Evolutionary conservation across 2,329 filamentous ascomycete genomes (phyloP).

Genomic region (Cytospora piceicola): DNA sequence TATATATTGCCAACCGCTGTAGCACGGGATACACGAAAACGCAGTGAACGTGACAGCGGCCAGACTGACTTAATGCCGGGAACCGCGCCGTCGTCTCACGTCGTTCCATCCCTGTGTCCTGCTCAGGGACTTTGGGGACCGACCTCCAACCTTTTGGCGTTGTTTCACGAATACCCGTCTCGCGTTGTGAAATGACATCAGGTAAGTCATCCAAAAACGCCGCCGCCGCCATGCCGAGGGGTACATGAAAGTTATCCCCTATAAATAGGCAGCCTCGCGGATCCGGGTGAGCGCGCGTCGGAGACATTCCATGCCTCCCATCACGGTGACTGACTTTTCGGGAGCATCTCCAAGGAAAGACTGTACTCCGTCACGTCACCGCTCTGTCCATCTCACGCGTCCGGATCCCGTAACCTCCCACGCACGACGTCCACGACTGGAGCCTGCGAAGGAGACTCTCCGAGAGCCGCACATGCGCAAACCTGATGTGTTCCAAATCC

Average conservation of each 20-base stretch:
- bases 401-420: not conserved
- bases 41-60: not conserved
- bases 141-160: not conserved
- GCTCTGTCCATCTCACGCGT: not conserved
- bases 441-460: not conserved
- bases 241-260: not conserved
- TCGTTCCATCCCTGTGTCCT: not conserved
- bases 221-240: conserved; percentile 8
- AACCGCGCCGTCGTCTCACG: not conserved
- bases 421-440: not conserved
- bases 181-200: not conserved
- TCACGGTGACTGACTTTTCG: not conserved
- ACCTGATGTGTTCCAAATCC: not conserved
- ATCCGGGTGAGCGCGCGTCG: not conserved
- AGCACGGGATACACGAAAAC: not conserved
- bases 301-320: not conserved
- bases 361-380: not conserved
- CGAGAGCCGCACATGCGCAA: not conserved
- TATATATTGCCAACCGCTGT: not conserved
- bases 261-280: not conserved
- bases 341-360: not conserved
- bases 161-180: not conserved
- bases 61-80: conserved; percentile 5
- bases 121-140: not conserved
- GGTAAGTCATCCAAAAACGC: not conserved